Percentiles rank a stretch among this genome's conserved stretches.
phyloP scores from a whole-genome alignment of 2,329 filamentous ascomycete genomes.

The Geosmithia flava region DNA sequence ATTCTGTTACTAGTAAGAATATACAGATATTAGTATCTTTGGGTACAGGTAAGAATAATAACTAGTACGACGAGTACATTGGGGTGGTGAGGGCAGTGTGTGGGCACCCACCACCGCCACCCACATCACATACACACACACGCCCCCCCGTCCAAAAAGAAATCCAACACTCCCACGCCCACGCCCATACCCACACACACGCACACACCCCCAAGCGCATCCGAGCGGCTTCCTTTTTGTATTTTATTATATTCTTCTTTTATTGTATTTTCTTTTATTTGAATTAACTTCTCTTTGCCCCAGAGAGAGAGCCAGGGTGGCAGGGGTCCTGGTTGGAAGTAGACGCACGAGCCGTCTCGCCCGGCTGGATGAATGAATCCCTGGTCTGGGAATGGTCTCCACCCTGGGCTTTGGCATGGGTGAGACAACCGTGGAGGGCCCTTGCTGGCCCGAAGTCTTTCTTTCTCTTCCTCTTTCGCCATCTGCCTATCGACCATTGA shows the following conservation, averaged over 20 bases:
- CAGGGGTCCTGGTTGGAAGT: constrained; percentile 2
- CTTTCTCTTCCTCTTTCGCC: neutral
- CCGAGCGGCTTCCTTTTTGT: constrained; percentile 2
- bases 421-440: constrained; percentile 33
- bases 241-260: neutral
- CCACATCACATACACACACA: neutral
- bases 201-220: constrained; percentile 2
- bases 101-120: neutral
- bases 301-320: constrained; percentile 3
- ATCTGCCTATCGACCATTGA: constrained; percentile 1
- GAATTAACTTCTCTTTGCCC: constrained; percentile 1
- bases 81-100: too few relatives aligned
- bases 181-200: neutral
- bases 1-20: too few relatives aligned
- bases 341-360: constrained; percentile 11
- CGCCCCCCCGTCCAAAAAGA: neutral
- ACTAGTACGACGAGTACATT: too few relatives aligned
- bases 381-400: constrained; percentile 3
- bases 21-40: too few relatives aligned
- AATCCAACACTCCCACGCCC: too few relatives aligned
- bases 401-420: constrained; percentile 27
- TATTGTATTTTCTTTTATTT: constrained; percentile 1
- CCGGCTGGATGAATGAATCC: constrained; percentile 6
- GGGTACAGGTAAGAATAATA: too few relatives aligned
- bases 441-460: neutral